phyloP scores from a whole-genome alignment of 345 rosid species.

The Syzygium aromaticum region DNA sequence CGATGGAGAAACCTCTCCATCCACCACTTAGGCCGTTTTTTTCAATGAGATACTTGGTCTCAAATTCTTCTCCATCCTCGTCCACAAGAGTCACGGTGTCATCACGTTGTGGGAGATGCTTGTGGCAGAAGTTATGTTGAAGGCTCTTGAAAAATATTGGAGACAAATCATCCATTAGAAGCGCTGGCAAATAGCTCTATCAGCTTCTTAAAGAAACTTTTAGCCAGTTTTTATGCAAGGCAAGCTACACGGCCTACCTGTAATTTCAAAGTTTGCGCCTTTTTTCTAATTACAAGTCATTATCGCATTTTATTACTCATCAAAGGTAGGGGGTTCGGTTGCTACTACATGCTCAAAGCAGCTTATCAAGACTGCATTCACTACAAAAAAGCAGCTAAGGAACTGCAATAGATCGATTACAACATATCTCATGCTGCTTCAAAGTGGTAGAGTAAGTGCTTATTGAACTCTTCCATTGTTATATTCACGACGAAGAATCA shows the following conservation, averaged over 20 bases:
- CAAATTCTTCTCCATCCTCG: conserved; percentile 24
- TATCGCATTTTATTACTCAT: not conserved
- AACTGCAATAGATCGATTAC: not conserved
- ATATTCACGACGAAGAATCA: not conserved
- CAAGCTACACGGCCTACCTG: not conserved
- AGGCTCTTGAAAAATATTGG: conserved; percentile 17
- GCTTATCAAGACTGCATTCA: not conserved
- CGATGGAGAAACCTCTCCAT: conserved; percentile 47
- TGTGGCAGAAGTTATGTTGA: conserved; percentile 44
- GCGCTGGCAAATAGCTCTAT: not conserved
- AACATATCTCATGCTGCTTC: not conserved
- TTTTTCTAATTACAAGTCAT: not conserved
- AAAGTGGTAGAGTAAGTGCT: not conserved
- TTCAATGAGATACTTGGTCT: conserved; percentile 28
- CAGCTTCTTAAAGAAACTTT: not conserved
- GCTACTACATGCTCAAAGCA: not conserved
- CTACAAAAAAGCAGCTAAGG: not conserved
- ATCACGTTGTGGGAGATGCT: conserved; percentile 32
- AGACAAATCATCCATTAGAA: not conserved
- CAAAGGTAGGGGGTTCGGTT: not conserved
- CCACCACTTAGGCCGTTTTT: conserved; percentile 44
- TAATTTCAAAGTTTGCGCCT: not conserved
- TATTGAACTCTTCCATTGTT: not conserved
- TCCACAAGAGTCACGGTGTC: conserved; percentile 23
- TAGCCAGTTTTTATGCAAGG: not conserved